Evolutionary conservation across 192 early-diverging fungal species (phyloP), one percentile per base, ranked within the genome.

Genomic region (Martensiomyces pterosporus): DNA sequence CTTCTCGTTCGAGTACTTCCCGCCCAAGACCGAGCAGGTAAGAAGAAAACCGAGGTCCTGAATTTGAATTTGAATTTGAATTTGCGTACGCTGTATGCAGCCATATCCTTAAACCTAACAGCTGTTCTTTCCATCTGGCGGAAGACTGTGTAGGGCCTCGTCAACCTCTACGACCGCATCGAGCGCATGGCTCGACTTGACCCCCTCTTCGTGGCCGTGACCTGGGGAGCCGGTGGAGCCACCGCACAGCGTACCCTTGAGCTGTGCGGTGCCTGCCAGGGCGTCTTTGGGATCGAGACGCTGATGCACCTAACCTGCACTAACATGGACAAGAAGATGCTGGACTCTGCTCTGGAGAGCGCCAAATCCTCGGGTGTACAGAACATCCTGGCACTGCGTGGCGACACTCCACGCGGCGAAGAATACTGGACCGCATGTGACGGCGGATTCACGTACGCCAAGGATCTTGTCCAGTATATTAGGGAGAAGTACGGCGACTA

Each of bases 251-350:
- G 87, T n/a, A 99, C 93, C 3, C 58, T 89, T 23, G 89, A 97
- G 64, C 85, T 98, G 17, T 82, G 83, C 37, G 74, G 82, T 0
- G 88, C 87, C 12, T 87, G 91, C 6, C 93, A 96, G 80, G 80
- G 82, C 24, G 88, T 93, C 1, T 91, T 91, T 55, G 93, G 93
- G 2, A 77, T 97, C 16, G 92, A 97, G 52, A 87, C 91, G 0
- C 77, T 82, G 52, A 94, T 97, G 94, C 96, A 99, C 64, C 76
- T 99, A 63, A 99, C 94, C 13, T 99, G 96, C 60, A 97, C 96
- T 43, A 99, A 99, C 64, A 99, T 96, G 93, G 90, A 91, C 39
- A 70, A 74, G 17, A 78, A 78, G 24, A 91, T 86, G 74, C 80
- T 99, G 32, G 94, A 97, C 50, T 55, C 49, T 24, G 96, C 93